These are phyloP conservation scores for Spergularia bocconei DNA, from an alignment of 148 eudicot genomes.

Conservation along the genomic window DNA sequence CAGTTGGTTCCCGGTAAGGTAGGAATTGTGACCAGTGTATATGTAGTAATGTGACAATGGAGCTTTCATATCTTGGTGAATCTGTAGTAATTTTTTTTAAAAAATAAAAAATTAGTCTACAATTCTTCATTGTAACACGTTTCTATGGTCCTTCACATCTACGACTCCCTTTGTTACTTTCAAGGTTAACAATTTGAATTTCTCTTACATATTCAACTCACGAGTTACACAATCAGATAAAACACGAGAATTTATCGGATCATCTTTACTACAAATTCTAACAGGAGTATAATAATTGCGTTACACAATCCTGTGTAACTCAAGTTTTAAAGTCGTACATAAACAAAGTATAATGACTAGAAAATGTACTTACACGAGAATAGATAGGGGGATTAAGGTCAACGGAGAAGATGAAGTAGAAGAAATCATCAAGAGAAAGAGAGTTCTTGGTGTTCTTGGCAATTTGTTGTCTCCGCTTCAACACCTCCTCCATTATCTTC, in stretches of 20 bases:
- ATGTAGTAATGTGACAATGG: conserved; percentile 87
- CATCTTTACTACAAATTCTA: too few species aligned
- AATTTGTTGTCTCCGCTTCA: conserved; percentile 51
- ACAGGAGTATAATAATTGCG: too few species aligned
- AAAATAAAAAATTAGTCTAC: too few species aligned
- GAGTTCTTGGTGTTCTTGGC: conserved; percentile 43
- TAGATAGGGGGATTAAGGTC: conserved; percentile 67
- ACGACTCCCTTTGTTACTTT: too few species aligned
- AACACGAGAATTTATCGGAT: too few species aligned
- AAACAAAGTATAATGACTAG: background rate
- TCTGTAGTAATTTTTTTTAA: conserved; percentile 40
- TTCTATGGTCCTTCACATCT: background rate
- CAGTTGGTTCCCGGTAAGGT: conserved; percentile 81
- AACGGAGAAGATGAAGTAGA: conserved; percentile 50
- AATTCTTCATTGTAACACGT: too few species aligned
- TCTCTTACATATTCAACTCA: too few species aligned
- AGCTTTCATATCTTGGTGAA: conserved; percentile 77
- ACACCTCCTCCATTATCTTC: conserved; percentile 41
- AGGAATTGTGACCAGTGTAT: conserved; percentile 87
- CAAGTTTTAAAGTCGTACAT: background rate
- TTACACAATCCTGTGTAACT: too few species aligned
- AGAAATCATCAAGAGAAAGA: conserved; percentile 76
- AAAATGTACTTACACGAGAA: conserved; percentile 40
- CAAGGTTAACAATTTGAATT: too few species aligned
- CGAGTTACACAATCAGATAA: too few species aligned